phyloP scores from a whole-genome alignment of 2,329 filamentous ascomycete genomes.

The Alternaria longipes region DNA sequence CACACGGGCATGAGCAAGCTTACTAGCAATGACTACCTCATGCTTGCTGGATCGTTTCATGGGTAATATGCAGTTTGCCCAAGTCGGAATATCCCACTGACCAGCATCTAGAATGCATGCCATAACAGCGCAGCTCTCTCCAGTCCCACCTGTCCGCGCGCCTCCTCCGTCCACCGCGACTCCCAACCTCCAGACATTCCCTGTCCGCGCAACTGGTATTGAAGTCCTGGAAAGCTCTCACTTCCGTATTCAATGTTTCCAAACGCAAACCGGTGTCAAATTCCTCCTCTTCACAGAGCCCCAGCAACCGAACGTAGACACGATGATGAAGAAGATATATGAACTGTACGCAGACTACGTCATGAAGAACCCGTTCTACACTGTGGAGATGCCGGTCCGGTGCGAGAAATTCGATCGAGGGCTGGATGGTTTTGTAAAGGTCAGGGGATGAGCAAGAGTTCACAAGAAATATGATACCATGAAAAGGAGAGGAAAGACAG shows the following conservation, averaged over 20 bases:
- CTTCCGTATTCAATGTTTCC: constrained; percentile 96
- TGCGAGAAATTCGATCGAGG: constrained; percentile 95
- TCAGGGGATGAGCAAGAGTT: constrained; percentile 38
- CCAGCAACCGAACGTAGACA: constrained; percentile 85
- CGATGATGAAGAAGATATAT: constrained; percentile 84
- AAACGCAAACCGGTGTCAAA: constrained; percentile 91
- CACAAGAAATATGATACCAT: not conserved
- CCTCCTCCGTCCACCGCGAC: constrained; percentile 35
- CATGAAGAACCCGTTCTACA: constrained; percentile 99
- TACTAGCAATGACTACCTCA: constrained; percentile 94
- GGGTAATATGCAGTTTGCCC: constrained; percentile 65
- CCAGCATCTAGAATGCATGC: constrained; percentile 64
- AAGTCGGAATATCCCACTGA: not conserved
- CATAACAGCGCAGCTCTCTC: constrained; percentile 61
- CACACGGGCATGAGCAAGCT: constrained; percentile 87
- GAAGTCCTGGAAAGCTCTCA: constrained; percentile 94
- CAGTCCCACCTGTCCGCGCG: constrained; percentile 36
- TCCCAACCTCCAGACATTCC: constrained; percentile 48
- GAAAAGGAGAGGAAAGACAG: not conserved
- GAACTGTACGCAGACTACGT: constrained; percentile 97
- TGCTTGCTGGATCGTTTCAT: constrained; percentile 96
- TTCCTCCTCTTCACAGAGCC: constrained; percentile 95
- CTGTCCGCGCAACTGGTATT: constrained; percentile 71
- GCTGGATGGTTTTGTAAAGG: constrained; percentile 79
- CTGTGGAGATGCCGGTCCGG: constrained; percentile 94